These are phyloP conservation scores for Thermochaetoides dissita DNA, from an alignment of 2,329 filamentous ascomycete genomes.

Conservation along the genomic window DNA sequence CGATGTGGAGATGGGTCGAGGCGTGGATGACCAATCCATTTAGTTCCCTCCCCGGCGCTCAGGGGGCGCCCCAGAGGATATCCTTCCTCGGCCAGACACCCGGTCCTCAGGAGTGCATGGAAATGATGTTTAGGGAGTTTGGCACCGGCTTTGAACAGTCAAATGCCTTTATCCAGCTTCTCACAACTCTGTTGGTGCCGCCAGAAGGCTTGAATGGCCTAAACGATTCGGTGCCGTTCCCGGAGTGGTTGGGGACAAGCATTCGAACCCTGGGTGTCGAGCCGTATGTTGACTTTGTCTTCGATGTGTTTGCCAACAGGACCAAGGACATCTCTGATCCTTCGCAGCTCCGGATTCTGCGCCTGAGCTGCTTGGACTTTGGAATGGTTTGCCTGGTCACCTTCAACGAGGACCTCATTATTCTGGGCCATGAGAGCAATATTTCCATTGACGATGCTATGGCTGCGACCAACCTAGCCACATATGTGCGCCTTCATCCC, in stretches of 20 bases:
- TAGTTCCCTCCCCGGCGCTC: slow-evolving; percentile 25
- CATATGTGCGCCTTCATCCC: slow-evolving; percentile 78
- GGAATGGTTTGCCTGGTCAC: slow-evolving; percentile 63
- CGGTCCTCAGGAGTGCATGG: slow-evolving; percentile 30
- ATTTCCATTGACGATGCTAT: slow-evolving; percentile 64
- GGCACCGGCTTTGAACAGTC: slow-evolving; percentile 72
- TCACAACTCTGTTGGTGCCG: slow-evolving; percentile 59
- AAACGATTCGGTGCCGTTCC: slow-evolving; percentile 70
- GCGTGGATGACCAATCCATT: slow-evolving; percentile 53
- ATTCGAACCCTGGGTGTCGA: slow-evolving; percentile 74
- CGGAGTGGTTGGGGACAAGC: slow-evolving; percentile 65
- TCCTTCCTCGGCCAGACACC: slow-evolving; percentile 9
- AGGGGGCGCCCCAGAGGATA: slow-evolving; percentile 20
- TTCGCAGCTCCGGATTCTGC: slow-evolving; percentile 57
- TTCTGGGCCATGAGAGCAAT: slow-evolving; percentile 67
- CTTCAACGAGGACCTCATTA: slow-evolving; percentile 88
- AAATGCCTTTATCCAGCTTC: slow-evolving; percentile 65
- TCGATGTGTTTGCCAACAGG: slow-evolving; percentile 60
- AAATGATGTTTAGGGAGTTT: slow-evolving; percentile 59
- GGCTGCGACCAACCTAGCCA: slow-evolving; percentile 56
- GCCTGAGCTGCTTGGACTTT: slow-evolving; percentile 72
- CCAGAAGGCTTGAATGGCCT: slow-evolving; percentile 45
- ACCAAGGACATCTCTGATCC: slow-evolving; percentile 51
- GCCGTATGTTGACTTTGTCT: slow-evolving; percentile 78
- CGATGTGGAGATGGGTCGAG: slow-evolving; percentile 72